phyloP scores from a whole-genome alignment of 345 rosid genomes.

The Pelargonium nanum region DNA sequence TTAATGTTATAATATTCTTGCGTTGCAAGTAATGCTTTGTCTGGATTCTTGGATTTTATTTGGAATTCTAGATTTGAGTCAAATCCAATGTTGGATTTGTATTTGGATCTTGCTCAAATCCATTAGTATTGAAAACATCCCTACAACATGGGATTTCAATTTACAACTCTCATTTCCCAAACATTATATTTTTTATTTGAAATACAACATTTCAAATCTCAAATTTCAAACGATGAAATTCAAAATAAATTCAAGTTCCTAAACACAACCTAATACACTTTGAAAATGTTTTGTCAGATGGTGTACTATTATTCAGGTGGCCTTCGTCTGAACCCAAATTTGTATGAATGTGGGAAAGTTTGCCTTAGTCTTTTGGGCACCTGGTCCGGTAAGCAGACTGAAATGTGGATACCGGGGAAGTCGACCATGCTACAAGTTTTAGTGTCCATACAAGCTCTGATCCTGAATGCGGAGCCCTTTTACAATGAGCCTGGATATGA shows the following conservation, averaged over 20 bases:
- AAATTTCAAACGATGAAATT: too few relatives aligned
- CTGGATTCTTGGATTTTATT: too few relatives aligned
- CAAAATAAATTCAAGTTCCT: too few relatives aligned
- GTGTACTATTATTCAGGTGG: constrained; percentile 60
- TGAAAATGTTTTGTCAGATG: constrained; percentile 20
- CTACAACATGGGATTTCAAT: too few relatives aligned
- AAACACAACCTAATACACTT: background rate
- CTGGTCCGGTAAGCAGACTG: constrained; percentile 37
- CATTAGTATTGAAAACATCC: too few relatives aligned
- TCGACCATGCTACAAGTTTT: constrained; percentile 61
- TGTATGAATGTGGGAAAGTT: constrained; percentile 52
- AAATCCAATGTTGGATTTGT: too few relatives aligned
- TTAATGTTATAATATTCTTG: background rate
- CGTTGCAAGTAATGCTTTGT: background rate
- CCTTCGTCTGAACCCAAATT: constrained; percentile 46
- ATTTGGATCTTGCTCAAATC: too few relatives aligned
- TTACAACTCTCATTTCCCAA: background rate
- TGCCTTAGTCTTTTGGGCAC: constrained; percentile 63
- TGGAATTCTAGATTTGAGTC: too few relatives aligned
- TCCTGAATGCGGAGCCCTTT: constrained; percentile 41
- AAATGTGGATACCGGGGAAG: constrained; percentile 41
- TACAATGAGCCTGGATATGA: constrained; percentile 57
- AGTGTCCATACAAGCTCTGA: constrained; percentile 49
- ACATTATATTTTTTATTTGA: background rate
- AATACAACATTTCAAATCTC: too few relatives aligned